Evolutionary conservation across 805 yeast species (phyloP).

Genomic region (Teunomyces funiuensis): DNA sequence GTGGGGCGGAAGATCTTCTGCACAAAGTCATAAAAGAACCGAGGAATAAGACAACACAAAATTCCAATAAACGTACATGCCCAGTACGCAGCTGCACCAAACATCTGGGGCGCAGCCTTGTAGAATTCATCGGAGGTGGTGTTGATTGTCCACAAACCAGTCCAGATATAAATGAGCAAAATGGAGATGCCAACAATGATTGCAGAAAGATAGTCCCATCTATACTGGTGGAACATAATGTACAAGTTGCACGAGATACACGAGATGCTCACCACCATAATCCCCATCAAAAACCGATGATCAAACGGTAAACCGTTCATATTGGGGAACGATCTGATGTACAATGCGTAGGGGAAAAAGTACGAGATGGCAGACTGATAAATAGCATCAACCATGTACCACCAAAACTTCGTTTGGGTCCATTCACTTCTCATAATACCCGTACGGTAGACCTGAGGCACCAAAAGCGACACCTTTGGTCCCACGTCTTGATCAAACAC

Average conservation of each 20-base stretch:
- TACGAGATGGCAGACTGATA: constrained; percentile 71
- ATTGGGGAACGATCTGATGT: constrained; percentile 39
- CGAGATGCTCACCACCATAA: constrained; percentile 56
- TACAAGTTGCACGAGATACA: constrained; percentile 66
- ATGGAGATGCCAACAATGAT: constrained; percentile 54
- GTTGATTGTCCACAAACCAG: constrained; percentile 71
- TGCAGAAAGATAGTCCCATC: constrained; percentile 76
- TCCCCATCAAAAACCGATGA: constrained; percentile 73
- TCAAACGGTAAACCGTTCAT: constrained; percentile 59
- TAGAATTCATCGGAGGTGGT: constrained; percentile 57
- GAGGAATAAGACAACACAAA: constrained; percentile 57
- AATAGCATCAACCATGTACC: constrained; percentile 67
- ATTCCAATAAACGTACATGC: constrained; percentile 57
- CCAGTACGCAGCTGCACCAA: constrained; percentile 68
- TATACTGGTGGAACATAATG: constrained; percentile 62
- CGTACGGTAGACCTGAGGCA: constrained; percentile 67
- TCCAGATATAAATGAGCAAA: constrained; percentile 67
- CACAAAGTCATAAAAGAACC: constrained; percentile 52
- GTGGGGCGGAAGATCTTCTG: constrained; percentile 55
- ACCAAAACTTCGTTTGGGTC: constrained; percentile 57
- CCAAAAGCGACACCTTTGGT: constrained; percentile 60
- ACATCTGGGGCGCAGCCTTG: constrained; percentile 60
- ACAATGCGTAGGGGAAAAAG: constrained; percentile 64
- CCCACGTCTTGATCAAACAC: constrained; percentile 75
- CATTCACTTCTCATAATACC: constrained; percentile 68